Conservation (phyloP, 805 yeast genomes). For the Yarrowia yakushimensis region DNA sequence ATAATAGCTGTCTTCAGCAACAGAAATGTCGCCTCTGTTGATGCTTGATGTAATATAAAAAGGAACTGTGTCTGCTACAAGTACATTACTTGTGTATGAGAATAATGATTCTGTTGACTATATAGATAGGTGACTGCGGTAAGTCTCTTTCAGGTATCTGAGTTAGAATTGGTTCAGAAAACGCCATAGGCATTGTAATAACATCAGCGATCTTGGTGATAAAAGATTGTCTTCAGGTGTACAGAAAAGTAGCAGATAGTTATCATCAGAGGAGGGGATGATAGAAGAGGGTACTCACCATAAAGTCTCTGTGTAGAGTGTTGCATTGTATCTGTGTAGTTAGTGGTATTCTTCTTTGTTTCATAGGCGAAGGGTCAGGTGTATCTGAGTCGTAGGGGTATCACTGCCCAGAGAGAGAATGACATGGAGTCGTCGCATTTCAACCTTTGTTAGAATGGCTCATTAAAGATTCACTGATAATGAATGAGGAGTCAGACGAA, state of each 20-base stretch:
- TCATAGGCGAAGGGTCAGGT: neutral
- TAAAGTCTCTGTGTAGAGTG: neutral
- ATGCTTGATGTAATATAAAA: too few species aligned
- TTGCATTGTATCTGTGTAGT: neutral
- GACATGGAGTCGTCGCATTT: neutral
- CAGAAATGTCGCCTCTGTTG: too few species aligned
- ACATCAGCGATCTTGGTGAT: constrained; percentile 30
- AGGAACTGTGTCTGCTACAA: neutral
- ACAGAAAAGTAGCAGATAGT: constrained; percentile 27
- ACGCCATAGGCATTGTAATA: neutral
- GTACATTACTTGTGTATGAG: neutral
- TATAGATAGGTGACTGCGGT: neutral
- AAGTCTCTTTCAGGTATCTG: neutral
- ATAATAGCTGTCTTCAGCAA: too few species aligned
- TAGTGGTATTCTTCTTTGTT: neutral
- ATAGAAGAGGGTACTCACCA: neutral
- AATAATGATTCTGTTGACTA: neutral
- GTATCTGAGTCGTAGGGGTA: neutral
- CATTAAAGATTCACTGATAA: neutral
- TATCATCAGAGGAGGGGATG: constrained; percentile 9
- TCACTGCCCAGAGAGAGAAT: neutral
- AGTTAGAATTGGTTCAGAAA: constrained; percentile 1
- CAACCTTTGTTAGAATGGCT: constrained; percentile 13
- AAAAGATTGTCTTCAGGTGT: constrained; percentile 24
- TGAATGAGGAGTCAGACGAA: constrained; percentile 21